Evolutionary conservation across 768 basidiomycete species (phyloP), one percentile per base, ranked within the genome.

Genomic region (Leccinellum luteum): DNA sequence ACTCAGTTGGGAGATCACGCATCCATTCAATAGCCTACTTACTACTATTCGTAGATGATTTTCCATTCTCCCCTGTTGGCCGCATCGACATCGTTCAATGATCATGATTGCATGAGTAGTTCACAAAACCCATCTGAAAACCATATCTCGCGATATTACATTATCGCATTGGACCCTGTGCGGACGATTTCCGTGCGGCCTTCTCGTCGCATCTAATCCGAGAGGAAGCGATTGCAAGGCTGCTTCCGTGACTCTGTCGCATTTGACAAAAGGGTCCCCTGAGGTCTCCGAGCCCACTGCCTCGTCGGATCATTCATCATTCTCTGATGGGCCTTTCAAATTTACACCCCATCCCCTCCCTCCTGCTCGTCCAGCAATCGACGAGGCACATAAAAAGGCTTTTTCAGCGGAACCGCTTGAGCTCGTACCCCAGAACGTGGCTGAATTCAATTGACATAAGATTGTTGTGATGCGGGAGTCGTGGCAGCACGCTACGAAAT

Each of bases 341-440:
- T 41, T 43, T 28, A 25, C 6, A 19, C 2, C 19, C 50, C 19
- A 12, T 25, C 21, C 59, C n/a, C 47, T 35, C 51, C 28, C 28
- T 30, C n/a, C 32, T 43, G 23, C 32, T 41, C 28, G 9, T 32
- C 44, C 17, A 23, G 31, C 45, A 32, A 14, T 25, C n/a, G 47
- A 56, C 35, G 10, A 53, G 51, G 21, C 44, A 48, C 45, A 13
- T 35, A 31, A 52, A 25, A 35, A 3, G 23, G 8, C 34, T 54
- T 35, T 35, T 52, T 50, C 44, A 28, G 51, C 65, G 67, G 67
- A 45, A 27, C 67, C 62, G 69, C 50, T 53, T 57, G 51, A 8
- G 30, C 49, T 65, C 17, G 54, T 58, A 69, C 69, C 69, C 69
- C 62, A 52, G 57, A 71, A 70, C 69, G 69, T 70, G 69, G 58